phyloP scores from a whole-genome alignment of 257 asterid species.

The Solanum sitiens region DNA sequence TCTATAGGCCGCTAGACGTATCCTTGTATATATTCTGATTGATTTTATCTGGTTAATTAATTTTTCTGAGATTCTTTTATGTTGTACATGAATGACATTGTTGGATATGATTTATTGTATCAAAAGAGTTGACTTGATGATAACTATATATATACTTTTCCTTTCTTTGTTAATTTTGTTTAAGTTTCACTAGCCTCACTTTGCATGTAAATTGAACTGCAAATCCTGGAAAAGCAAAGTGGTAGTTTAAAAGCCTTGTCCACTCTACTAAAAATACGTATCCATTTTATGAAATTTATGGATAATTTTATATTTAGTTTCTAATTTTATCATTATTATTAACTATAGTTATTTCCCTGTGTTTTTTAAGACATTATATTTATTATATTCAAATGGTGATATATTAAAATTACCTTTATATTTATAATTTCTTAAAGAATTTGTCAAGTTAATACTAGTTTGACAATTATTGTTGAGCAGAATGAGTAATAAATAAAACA shows the following conservation, averaged over 20 bases:
- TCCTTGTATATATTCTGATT: neutral
- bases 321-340: too few species aligned
- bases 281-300: too few species aligned
- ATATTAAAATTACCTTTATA: too few species aligned
- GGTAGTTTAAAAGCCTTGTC: neutral
- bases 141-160: neutral
- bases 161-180: neutral
- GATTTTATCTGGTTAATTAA: neutral
- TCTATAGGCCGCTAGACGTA: neutral
- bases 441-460: too few species aligned
- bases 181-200: neutral
- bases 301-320: too few species aligned
- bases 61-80: neutral
- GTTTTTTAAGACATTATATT: too few species aligned
- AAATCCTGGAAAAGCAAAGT: neutral
- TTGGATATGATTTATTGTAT: neutral
- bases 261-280: too few species aligned
- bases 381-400: too few species aligned
- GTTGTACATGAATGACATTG: neutral
- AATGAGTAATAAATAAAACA: neutral
- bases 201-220: neutral
- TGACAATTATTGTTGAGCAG: too few species aligned
- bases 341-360: too few species aligned
- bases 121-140: neutral
- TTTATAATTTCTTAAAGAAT: too few species aligned